Evolutionary conservation across 441 rosid genomes (phyloP).

Genomic region (Dalechampia spathulata): DNA sequence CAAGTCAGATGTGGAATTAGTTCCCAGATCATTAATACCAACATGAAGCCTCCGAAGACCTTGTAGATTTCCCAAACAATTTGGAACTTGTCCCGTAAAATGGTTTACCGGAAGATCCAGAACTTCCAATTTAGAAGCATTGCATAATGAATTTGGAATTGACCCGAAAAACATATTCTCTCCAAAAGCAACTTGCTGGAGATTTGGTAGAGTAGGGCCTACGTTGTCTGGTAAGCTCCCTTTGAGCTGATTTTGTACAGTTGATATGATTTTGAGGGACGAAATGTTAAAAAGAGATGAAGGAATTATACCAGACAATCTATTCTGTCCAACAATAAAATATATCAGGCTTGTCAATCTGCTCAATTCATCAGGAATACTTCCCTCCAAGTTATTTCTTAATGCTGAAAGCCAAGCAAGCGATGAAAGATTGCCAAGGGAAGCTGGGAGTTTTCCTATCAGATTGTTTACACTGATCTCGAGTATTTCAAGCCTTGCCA

Average conservation of each 20-base stretch:
- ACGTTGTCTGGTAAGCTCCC: neutral
- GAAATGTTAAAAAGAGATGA: neutral
- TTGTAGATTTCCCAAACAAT: neutral
- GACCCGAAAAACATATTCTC: neutral
- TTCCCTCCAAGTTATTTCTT: neutral
- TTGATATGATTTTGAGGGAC: neutral
- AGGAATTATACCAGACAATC: slow-evolving; percentile 4
- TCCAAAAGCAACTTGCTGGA: neutral
- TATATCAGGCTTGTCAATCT: neutral
- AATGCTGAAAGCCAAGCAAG: neutral
- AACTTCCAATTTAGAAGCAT: neutral
- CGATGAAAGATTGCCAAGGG: slow-evolving; percentile 1
- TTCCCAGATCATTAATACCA: neutral
- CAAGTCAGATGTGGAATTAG: neutral
- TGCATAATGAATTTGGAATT: neutral
- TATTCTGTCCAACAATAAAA: neutral
- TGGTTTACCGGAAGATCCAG: neutral
- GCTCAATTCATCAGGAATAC: neutral
- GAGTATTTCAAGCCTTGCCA: slow-evolving; percentile 2
- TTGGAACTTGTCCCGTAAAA: neutral
- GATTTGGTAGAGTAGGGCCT: slow-evolving; percentile 4
- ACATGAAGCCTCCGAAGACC: neutral
- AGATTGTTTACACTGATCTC: neutral
- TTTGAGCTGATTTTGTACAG: neutral
- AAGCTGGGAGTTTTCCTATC: neutral